Conservation (phyloP, 1,284 basidiomycete genomes). For the Ceratobasidium sp. region DNA sequence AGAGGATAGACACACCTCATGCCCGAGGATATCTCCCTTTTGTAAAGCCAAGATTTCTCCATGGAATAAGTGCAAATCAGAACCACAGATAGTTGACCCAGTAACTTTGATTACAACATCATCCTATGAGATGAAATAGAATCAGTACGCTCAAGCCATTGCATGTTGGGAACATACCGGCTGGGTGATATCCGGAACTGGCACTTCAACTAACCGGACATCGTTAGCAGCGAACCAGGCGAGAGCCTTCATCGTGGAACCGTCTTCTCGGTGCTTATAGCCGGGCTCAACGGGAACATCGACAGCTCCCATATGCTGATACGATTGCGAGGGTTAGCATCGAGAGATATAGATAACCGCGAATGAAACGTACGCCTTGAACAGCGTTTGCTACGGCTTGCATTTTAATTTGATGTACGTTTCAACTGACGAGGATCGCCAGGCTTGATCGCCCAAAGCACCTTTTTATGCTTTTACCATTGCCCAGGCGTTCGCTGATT, state of each 20-base stretch:
- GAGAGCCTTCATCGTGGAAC: conserved; percentile 74
- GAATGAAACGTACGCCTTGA: conserved; percentile 56
- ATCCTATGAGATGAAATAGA: conserved; percentile 54
- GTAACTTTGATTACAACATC: conserved; percentile 78
- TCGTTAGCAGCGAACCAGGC: conserved; percentile 74
- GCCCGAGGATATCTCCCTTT: conserved; percentile 81
- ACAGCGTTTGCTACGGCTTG: conserved; percentile 60
- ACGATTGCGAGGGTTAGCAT: background rate
- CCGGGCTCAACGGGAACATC: conserved; percentile 63
- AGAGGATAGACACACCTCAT: conserved; percentile 63
- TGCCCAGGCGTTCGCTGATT: background rate
- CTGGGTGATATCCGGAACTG: conserved; percentile 76
- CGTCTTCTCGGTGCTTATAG: conserved; percentile 66
- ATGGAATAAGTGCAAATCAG: conserved; percentile 71
- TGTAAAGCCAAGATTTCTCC: conserved; percentile 71
- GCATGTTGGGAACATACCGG: conserved; percentile 51
- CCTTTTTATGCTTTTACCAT: background rate
- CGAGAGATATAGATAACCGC: background rate
- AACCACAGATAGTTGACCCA: conserved; percentile 77
- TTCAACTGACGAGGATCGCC: background rate
- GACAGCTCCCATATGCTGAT: conserved; percentile 61
- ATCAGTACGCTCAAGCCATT: background rate
- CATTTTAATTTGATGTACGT: conserved; percentile 52
- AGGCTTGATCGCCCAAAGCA: background rate
- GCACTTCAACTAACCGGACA: conserved; percentile 67